Evolutionary conservation across 257 asterid species (phyloP), one percentile per base, ranked within the genome.

Genomic region (Mentha longifolia): DNA sequence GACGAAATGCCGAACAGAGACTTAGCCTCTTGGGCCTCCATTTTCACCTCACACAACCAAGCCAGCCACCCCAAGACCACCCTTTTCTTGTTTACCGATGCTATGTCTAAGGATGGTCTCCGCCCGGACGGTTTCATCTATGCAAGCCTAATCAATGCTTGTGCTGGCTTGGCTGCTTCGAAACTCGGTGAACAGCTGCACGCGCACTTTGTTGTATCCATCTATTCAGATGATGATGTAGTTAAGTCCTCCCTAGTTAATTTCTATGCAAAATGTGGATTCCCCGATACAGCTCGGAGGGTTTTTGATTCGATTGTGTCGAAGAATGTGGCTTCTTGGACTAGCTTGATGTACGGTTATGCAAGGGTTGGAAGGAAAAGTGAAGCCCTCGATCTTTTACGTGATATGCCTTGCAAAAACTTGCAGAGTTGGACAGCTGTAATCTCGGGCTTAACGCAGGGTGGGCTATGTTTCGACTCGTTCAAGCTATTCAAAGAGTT

Each of bases 181-280:
- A 80, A 15, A 68, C 65, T 82, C 15, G 98, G 98, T 33, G 81
- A 71, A 51, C 97, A 90, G 72, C 78, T 89, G 67, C 96, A 92
- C 68, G 80, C 84, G 6, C 97, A 80, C 61, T 88, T 92, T 68
- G 30, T 80, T n/a, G 71, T 78, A 4, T 92, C 97, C 0, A 50
- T 58, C 0, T 88, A 72, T 76, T 81, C 84, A 4, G 25, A 43
- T 12, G 92, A 92, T 60, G 96, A 89, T 58, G 88, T 92, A 9
- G 95, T 85, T 43, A 90, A 90, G 75, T 92, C 98, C 11, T 77
- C 97, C 16, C 61, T 90, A n/a, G 95, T 92, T 71, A 92, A 92
- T 70, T 79, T 88, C 73, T 90, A 89, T 31, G 85, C 91, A 0
- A 92, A 92, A 82, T 88, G 95, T 70, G 92, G 91, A 46, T 51